Conservation (phyloP, 176 grass and related monocot species). For the Echinochloa phyllopogon region DNA sequence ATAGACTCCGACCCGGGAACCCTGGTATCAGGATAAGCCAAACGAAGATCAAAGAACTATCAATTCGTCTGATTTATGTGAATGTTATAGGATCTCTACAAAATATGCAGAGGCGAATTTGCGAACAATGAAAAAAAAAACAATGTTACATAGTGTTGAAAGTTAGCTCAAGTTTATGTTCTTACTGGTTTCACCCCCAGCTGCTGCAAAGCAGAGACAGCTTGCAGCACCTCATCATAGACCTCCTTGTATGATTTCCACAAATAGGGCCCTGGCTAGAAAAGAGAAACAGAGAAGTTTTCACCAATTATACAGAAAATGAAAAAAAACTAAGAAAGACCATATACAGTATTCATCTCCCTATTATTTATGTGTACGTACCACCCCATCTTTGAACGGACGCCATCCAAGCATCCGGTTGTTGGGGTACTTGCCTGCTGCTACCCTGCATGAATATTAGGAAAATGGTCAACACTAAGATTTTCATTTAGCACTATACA, state of each 20-base stretch:
- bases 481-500: neutral
- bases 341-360: neutral
- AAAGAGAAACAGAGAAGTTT: constrained; percentile 30
- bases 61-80: neutral
- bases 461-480: neutral
- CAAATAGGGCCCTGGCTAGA: constrained; percentile 77
- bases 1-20: constrained; percentile 83
- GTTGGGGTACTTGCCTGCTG: constrained; percentile 76
- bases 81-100: constrained; percentile 9
- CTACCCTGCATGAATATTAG: constrained; percentile 55
- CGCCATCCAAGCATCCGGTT: constrained; percentile 98
- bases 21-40: constrained; percentile 46
- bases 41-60: constrained; percentile 33
- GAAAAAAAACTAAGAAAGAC: neutral
- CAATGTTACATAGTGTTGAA: constrained; percentile 5
- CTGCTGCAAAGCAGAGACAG: constrained; percentile 68
- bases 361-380: constrained; percentile 41
- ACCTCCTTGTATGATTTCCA: constrained; percentile 97
- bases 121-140: neutral
- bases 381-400: constrained; percentile 75
- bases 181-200: constrained; percentile 74
- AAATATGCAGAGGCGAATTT: constrained; percentile 26
- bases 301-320: constrained; percentile 21
- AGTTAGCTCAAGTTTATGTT: constrained; percentile 11
- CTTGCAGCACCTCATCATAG: constrained; percentile 86